Percentiles rank a stretch among this genome's conserved stretches.
Evolutionary conservation across 2,329 filamentous ascomycete species (phyloP).

Genomic region (Pseudocercospora pini-densiflorae): DNA sequence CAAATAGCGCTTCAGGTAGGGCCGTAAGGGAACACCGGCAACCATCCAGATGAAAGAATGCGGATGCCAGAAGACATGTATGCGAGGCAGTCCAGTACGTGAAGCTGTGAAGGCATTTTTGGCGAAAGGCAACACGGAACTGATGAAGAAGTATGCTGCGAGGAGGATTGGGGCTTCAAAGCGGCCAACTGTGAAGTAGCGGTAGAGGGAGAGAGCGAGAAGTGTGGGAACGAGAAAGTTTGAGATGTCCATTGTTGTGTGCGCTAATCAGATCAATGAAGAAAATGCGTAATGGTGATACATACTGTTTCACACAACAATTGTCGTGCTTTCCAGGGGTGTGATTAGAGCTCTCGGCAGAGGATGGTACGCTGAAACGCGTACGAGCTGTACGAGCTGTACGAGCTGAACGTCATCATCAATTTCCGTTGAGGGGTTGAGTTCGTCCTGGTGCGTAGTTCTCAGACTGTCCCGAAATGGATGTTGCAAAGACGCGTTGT

Average conservation of each 20-base stretch:
- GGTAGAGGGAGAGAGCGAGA: constrained; percentile 1
- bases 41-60: constrained; percentile 35
- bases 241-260: neutral
- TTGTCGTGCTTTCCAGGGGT: too few species aligned
- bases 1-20: constrained; percentile 26
- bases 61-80: constrained; percentile 28
- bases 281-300: neutral
- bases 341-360: neutral
- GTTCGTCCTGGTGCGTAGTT: neutral
- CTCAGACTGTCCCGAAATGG: neutral
- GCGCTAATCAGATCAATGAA: neutral
- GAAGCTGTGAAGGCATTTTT: neutral
- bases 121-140: neutral
- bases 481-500: neutral
- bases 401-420: neutral
- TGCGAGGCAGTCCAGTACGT: neutral
- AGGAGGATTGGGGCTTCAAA: neutral
- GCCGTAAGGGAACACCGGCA: constrained; percentile 27
- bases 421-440: neutral
- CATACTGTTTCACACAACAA: neutral
- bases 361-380: neutral
- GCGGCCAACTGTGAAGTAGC: neutral
- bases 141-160: neutral
- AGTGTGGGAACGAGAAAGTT: neutral
- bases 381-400: neutral